Conservation (phyloP, 2,329 filamentous ascomycete genomes). For the Fusarium sp. region DNA sequence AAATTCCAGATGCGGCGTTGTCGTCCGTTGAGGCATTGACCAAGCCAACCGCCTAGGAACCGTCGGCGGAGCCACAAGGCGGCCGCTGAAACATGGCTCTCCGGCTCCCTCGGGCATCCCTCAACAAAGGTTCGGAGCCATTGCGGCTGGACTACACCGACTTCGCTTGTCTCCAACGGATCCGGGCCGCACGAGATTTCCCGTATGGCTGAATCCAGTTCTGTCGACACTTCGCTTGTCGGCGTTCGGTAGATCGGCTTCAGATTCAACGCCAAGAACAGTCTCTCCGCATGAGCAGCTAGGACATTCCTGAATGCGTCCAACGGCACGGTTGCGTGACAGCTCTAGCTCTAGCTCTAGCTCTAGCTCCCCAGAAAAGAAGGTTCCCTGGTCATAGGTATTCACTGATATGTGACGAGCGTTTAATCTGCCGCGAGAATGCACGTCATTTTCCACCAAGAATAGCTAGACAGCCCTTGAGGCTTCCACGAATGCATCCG, state of each 20-base stretch:
- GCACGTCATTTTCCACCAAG: constrained; percentile 25
- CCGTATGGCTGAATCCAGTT: background rate
- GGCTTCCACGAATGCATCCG: constrained; percentile 12
- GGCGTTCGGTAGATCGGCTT: background rate
- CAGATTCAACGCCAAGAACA: constrained; percentile 13
- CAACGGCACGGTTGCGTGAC: constrained; percentile 9
- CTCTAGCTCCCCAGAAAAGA: background rate
- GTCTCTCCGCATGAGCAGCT: constrained; percentile 19
- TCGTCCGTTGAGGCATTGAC: background rate
- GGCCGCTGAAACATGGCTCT: constrained; percentile 27
- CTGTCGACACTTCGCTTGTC: background rate
- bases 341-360: background rate
- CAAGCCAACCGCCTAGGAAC: background rate
- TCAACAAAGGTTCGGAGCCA: constrained; percentile 15
- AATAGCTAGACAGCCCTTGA: constrained; percentile 15
- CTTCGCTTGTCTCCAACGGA: background rate
- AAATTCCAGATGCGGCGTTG: constrained; percentile 36
- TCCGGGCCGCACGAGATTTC: background rate
- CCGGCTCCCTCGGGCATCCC: constrained; percentile 23
- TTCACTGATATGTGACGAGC: constrained; percentile 12
- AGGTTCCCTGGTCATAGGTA: background rate
- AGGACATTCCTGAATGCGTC: constrained; percentile 27
- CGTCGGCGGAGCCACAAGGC: background rate
- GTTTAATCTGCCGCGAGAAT: constrained; percentile 3
- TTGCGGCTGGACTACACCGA: background rate